Percentiles rank a stretch among this genome's conserved stretches.
These are phyloP conservation scores for Ceratocystis eucalypticola DNA, from an alignment of 2,329 filamentous ascomycete species.

Conservation along the genomic window DNA sequence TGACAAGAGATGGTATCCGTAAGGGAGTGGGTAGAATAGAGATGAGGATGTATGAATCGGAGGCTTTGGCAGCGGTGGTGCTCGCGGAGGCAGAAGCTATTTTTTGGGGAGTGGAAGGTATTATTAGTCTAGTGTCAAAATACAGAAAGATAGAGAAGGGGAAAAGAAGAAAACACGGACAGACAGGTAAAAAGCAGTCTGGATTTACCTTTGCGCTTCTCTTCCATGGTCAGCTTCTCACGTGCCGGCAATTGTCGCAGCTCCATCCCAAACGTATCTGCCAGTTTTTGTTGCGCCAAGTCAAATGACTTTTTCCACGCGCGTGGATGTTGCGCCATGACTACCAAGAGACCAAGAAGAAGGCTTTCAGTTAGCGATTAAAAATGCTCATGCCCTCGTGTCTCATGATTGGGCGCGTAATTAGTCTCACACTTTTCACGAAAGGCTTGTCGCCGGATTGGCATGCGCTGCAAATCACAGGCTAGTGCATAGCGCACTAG, in stretches of 20 bases:
- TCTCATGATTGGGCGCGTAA: background rate
- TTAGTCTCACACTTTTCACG: slow-evolving; percentile 42
- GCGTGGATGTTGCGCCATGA: slow-evolving; percentile 56
- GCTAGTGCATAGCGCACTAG: slow-evolving; percentile 55
- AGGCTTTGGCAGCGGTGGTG: slow-evolving; percentile 32
- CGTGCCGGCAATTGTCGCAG: slow-evolving; percentile 67
- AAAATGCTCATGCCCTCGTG: background rate
- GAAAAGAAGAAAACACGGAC: background rate
- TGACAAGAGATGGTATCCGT: slow-evolving; percentile 51
- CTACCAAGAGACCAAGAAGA: slow-evolving; percentile 29
- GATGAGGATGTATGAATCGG: slow-evolving; percentile 63
- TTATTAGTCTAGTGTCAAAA: background rate
- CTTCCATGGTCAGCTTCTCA: slow-evolving; percentile 69
- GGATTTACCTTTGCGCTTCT: slow-evolving; percentile 56
- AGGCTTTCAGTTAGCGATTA: background rate
- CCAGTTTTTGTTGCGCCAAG: slow-evolving; percentile 58
- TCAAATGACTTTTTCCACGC: slow-evolving; percentile 68
- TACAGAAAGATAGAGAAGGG: background rate
- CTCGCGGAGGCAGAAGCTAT: slow-evolving; percentile 21
- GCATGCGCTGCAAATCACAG: slow-evolving; percentile 48
- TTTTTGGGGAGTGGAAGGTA: background rate
- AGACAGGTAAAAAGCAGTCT: background rate
- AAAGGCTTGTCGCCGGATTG: slow-evolving; percentile 49
- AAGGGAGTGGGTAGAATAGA: slow-evolving; percentile 57
- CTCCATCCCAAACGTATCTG: slow-evolving; percentile 76